phyloP scores from a whole-genome alignment of 1,139 yeast species.

The Yamadazyma diospyri region DNA sequence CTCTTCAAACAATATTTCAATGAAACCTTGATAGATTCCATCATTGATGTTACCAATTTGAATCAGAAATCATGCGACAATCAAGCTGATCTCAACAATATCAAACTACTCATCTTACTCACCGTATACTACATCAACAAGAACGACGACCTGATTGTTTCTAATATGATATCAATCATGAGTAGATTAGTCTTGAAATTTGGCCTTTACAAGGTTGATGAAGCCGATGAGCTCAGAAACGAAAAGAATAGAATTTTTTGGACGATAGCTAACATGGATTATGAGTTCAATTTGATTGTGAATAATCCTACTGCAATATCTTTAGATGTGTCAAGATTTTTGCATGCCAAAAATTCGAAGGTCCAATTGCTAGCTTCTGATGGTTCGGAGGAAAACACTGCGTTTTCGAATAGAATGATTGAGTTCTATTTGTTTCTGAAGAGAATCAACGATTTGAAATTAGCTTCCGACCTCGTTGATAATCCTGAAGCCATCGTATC shows the following conservation, averaged over 20 bases:
- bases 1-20: slow-evolving; percentile 28
- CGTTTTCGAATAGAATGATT: slow-evolving; percentile 9
- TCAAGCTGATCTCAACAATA: slow-evolving; percentile 19
- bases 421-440: slow-evolving; percentile 14
- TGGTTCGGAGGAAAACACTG: slow-evolving; percentile 3
- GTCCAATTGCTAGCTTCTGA: slow-evolving; percentile 5
- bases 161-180: slow-evolving; percentile 37
- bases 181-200: slow-evolving; percentile 26
- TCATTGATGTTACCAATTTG: slow-evolving; percentile 33
- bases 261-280: slow-evolving; percentile 39
- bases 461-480: slow-evolving; percentile 3
- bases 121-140: slow-evolving; percentile 29
- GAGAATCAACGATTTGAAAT: slow-evolving; percentile 15
- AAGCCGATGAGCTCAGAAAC: slow-evolving; percentile 6
- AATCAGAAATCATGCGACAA: slow-evolving; percentile 14
- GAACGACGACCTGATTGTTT: slow-evolving; percentile 26
- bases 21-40: slow-evolving; percentile 29
- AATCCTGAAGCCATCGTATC: neutral
- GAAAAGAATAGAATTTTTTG: slow-evolving; percentile 25
- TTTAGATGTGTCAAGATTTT: slow-evolving; percentile 11
- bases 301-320: slow-evolving; percentile 37
- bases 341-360: slow-evolving; percentile 19
- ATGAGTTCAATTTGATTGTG: slow-evolving; percentile 32
- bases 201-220: slow-evolving; percentile 18
- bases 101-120: slow-evolving; percentile 29